Evolutionary conservation across 2,329 filamentous ascomycete genomes (phyloP).

Genomic region (Emmonsiellopsis sp.): DNA sequence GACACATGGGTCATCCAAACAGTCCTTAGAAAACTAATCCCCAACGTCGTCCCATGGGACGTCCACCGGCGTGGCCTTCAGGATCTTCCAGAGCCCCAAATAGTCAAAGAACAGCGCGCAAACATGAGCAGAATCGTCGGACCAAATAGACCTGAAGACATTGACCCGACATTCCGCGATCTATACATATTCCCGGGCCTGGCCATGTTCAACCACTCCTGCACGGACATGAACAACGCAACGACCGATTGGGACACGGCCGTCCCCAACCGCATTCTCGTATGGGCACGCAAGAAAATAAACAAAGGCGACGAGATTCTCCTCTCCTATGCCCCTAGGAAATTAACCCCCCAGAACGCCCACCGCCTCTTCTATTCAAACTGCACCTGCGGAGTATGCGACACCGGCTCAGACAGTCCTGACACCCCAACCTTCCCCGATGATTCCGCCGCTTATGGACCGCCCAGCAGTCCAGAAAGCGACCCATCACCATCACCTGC

Average conservation of each 20-base stretch:
- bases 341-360: constrained; percentile 4
- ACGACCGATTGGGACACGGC: constrained; percentile 20
- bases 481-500: background rate
- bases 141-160: background rate
- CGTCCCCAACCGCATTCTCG: constrained; percentile 21
- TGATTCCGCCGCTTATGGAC: background rate
- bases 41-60: constrained; percentile 24
- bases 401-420: too few relatives aligned
- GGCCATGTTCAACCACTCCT: constrained; percentile 24
- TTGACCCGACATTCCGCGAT: constrained; percentile 17
- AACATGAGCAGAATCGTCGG: constrained; percentile 6
- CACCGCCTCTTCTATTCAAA: constrained; percentile 4
- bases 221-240: constrained; percentile 16
- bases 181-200: constrained; percentile 25
- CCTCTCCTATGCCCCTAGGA: constrained; percentile 4
- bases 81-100: constrained; percentile 1
- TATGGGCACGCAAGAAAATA: constrained; percentile 20
- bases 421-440: background rate
- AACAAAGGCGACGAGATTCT: constrained; percentile 17
- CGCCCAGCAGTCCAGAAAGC: background rate
- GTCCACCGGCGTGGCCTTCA: constrained; percentile 7
- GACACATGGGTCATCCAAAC: constrained; percentile 30
- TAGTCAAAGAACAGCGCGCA: constrained; percentile 6
- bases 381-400: constrained; percentile 3
- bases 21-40: constrained; percentile 22